Percentiles rank a stretch among this genome's conserved stretches.
Conservation (phyloP, 2,329 filamentous ascomycete species). For the Diplocarpon rosae region DNA sequence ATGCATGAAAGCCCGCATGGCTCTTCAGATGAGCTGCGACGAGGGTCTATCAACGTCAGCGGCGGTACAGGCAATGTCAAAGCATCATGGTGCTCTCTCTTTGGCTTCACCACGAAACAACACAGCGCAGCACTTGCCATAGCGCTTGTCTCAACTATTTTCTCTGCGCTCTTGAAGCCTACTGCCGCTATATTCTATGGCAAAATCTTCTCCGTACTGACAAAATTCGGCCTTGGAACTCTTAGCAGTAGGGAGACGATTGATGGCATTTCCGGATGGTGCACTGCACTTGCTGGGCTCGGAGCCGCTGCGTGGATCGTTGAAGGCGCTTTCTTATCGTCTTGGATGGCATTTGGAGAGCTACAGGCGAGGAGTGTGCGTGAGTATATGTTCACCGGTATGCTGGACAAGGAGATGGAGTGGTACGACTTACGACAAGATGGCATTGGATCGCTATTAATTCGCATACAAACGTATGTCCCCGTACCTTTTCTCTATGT, state of each 20-base stretch:
- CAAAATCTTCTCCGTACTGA: conserved; percentile 60
- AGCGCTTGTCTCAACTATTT: conserved; percentile 44
- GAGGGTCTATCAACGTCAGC: neutral
- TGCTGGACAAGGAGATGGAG: conserved; percentile 62
- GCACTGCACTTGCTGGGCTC: conserved; percentile 50
- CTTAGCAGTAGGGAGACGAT: conserved; percentile 41
- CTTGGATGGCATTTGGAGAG: conserved; percentile 74
- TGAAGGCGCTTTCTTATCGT: conserved; percentile 53
- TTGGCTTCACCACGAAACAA: conserved; percentile 56
- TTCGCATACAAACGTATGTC: conserved; percentile 61
- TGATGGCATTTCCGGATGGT: conserved; percentile 45
- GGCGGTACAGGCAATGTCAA: conserved; percentile 2
- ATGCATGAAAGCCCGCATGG: conserved; percentile 3
- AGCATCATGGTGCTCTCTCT: conserved; percentile 36
- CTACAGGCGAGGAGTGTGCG: conserved; percentile 60
- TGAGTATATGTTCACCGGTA: conserved; percentile 49
- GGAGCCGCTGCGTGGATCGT: conserved; percentile 56
- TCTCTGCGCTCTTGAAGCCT: conserved; percentile 53
- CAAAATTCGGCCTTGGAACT: conserved; percentile 48
- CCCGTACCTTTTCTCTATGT: neutral
- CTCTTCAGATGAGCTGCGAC: conserved; percentile 2
- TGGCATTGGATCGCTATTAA: conserved; percentile 61
- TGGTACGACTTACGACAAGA: conserved; percentile 73
- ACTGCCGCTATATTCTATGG: conserved; percentile 61
- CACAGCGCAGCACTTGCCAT: conserved; percentile 44